Evolutionary conservation across 495 filamentous ascomycete genomes (phyloP), one percentile per base, ranked within the genome.

Genomic region (Xylaria palmicola): DNA sequence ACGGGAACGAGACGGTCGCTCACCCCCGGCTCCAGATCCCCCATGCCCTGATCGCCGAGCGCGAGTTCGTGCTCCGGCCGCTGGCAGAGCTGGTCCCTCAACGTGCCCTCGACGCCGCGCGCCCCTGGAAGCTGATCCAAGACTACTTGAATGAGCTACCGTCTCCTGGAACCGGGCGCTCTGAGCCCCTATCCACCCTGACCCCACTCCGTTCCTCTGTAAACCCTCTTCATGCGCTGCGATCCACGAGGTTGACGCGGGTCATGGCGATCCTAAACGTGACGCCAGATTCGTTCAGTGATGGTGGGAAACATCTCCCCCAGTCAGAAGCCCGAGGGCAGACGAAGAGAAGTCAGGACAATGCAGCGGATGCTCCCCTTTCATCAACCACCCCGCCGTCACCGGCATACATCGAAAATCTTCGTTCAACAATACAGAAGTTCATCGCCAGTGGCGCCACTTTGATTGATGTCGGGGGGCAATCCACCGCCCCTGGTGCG

Each of bases 271-370:
- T 98, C 65, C 81, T 97, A 52, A 98, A 98, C 76, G 79, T 96
- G 59, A 97, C 93, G 1, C 94, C 93, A 9, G 94, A 98, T 79
- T 98, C 94, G 39, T 98, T 98, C 79, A 97, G 93, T 12, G 92
- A 97, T 65, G 94, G 92, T 52, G 93, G 93, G 43, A 66, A 75
- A 1, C 81, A 92, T 75, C 66, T 70, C 41, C 49, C 57, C 12
- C 68, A 71, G 49, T 47, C 52, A 44, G 22, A 65, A 0, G 56
- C 77, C 24, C 19, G 39, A 69, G 30, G 19, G 2, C 26, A 59
- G 7, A 36, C 45, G 15, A 6, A 13, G 5, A 17, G 5, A n/a
- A n/a, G 15, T 8, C 58, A 45, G 13, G 30, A 53, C 7, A 19
- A 20, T 27, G 27, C 39, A 6, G 7, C 17, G 22, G 26, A 22